phyloP scores from a whole-genome alignment of 495 filamentous ascomycete genomes.

The Daldinia childiae region DNA sequence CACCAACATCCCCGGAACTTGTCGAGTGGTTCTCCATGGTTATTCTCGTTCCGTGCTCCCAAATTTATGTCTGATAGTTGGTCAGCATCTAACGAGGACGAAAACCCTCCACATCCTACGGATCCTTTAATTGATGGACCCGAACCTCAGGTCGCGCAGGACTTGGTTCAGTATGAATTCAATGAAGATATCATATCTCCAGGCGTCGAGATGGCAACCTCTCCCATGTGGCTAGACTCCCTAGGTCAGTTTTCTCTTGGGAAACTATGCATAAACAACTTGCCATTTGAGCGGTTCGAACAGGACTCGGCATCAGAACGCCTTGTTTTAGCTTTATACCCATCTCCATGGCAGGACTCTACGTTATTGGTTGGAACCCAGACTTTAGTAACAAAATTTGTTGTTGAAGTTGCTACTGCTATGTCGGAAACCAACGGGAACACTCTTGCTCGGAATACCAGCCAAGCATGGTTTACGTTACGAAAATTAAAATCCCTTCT shows the following conservation, averaged over 20 bases:
- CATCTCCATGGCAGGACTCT: constrained; percentile 16
- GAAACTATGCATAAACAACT: neutral
- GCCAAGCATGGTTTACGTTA: neutral
- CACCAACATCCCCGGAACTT: neutral
- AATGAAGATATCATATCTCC: neutral
- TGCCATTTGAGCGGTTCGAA: constrained; percentile 28
- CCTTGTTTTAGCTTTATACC: neutral
- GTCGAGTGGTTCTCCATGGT: too few relatives aligned
- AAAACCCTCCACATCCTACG: neutral
- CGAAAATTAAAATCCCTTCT: constrained; percentile 11
- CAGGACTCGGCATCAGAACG: neutral
- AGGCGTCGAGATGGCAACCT: neutral
- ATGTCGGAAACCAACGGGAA: constrained; percentile 1
- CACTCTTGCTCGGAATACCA: neutral
- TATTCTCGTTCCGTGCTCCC: neutral
- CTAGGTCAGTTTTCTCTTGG: neutral
- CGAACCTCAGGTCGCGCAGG: neutral
- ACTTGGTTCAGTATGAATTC: neutral
- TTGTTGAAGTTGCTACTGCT: neutral
- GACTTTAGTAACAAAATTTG: neutral
- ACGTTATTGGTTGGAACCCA: constrained; percentile 1
- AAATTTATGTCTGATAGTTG: neutral
- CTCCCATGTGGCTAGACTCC: neutral
- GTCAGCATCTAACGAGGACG: neutral
- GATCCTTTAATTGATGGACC: neutral